These are phyloP conservation scores for Styphnolobium japonicum DNA, from an alignment of 306 rosid genomes.

Conservation along the genomic window DNA sequence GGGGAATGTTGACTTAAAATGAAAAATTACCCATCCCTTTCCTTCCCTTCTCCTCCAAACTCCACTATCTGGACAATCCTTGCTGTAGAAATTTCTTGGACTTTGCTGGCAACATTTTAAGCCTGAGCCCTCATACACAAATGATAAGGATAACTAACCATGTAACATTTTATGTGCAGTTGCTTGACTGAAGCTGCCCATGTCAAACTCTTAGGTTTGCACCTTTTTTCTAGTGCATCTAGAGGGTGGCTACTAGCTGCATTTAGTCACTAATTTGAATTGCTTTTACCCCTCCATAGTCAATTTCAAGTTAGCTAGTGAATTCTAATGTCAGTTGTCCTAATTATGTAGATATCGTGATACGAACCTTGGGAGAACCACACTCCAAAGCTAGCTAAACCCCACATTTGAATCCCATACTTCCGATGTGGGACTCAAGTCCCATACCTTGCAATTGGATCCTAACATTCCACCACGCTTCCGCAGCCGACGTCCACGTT, in stretches of 20 bases:
- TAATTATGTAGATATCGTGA: background rate
- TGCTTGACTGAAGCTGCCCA: background rate
- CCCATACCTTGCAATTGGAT: too few species aligned
- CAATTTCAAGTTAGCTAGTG: background rate
- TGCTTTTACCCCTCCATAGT: background rate
- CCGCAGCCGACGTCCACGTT: too few species aligned
- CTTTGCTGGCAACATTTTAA: background rate
- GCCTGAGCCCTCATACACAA: background rate
- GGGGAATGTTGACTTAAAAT: too few species aligned
- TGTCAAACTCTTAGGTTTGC: background rate
- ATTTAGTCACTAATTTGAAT: background rate
- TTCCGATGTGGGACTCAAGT: too few species aligned
- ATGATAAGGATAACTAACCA: too few species aligned
- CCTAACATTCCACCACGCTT: too few species aligned
- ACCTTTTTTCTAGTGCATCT: background rate
- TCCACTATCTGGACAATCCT: too few species aligned
- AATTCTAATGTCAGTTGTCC: background rate
- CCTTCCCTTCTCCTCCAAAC: too few species aligned
- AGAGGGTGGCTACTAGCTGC: background rate
- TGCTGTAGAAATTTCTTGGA: background rate
- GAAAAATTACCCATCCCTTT: too few species aligned
- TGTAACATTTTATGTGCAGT: background rate
- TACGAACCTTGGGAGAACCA: too few species aligned
- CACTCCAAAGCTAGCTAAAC: too few species aligned
- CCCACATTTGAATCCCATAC: too few species aligned